Evolutionary conservation across 176 grass and related monocot species (phyloP), one percentile per base, ranked within the genome.

Genomic region (Ensete ventricosum): DNA sequence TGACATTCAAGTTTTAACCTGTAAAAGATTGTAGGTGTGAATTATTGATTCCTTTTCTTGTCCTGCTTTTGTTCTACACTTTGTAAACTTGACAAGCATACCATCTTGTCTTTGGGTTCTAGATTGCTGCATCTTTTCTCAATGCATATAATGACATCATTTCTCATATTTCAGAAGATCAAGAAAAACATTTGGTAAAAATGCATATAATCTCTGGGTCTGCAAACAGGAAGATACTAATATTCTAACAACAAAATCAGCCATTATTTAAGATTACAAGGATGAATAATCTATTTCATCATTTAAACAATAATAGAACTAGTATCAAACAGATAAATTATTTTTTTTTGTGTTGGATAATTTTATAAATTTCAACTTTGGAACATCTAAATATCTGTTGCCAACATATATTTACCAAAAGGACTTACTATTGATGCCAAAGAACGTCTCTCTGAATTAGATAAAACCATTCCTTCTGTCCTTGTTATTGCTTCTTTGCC

Each of bases 401-500:
- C 34, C 34, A 43, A 43, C 34, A 43, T 4, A 43, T 43, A 43
- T 43, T 43, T 43, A 43, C 5, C 4, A 43, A 43, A 43, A 43
- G 34, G 34, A 43, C 90, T 91, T 94, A 99, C 95, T 74, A 99
- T 84, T 75, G 95, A 94, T 69, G 90, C 90, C 50, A 99, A 84
- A 17, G 95, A 99, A 60, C 95, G 88, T 68, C 95, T 91, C 75
- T 99, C 95, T 52, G 91, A 82, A 71, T 86, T 91, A 81, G 82
- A 81, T 72, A 66, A 62, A 65, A 78, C 71, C 8, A 79, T 77
- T 82, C 84, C 73, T 76, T 81, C 88, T 50, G 86, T 75, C 75
- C 85, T 90, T 49, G 95, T 99, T 79, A 99, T 94, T 24, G 95
- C 95, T 23, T 94, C 88, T 78, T 89, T 99, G 80, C 88, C 95